These are phyloP conservation scores for Hexamita inflata DNA, from an alignment of 208 protist species.

Conservation along the genomic window DNA sequence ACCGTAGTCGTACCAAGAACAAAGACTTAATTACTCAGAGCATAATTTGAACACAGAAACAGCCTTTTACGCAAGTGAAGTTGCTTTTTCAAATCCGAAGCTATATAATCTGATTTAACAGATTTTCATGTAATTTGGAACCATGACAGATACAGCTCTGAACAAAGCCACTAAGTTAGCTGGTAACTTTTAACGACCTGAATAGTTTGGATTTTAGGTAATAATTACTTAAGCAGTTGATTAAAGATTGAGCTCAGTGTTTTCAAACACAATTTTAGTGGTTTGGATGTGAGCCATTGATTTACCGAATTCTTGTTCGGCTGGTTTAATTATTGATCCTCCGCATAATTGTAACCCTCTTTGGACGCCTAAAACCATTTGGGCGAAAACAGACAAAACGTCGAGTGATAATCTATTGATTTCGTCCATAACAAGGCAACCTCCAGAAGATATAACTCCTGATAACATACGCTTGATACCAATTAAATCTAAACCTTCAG, in stretches of 20 bases:
- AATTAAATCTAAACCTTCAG: slow-evolving; percentile 82
- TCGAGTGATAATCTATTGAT: slow-evolving; percentile 93
- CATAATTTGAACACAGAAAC: slow-evolving; percentile 46
- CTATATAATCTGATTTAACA: slow-evolving; percentile 93
- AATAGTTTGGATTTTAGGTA: slow-evolving; percentile 90
- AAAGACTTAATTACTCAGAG: slow-evolving; percentile 53
- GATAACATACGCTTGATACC: slow-evolving; percentile 76
- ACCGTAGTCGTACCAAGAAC: slow-evolving; percentile 59
- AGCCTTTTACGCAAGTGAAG: slow-evolving; percentile 59
- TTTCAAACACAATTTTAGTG: slow-evolving; percentile 56
- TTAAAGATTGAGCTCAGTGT: slow-evolving; percentile 48
- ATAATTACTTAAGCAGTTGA: slow-evolving; percentile 52
- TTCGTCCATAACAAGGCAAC: slow-evolving; percentile 78
- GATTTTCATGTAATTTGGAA: slow-evolving; percentile 84
- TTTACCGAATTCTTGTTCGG: neutral
- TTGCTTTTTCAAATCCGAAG: slow-evolving; percentile 52
- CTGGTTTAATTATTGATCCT: neutral
- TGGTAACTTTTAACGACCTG: slow-evolving; percentile 85
- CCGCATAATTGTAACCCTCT: neutral
- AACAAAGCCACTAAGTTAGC: slow-evolving; percentile 93
- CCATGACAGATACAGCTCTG: slow-evolving; percentile 84
- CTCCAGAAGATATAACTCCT: slow-evolving; percentile 83
- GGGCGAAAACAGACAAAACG: slow-evolving; percentile 92
- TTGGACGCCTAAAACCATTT: slow-evolving; percentile 63
- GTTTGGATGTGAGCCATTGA: slow-evolving; percentile 53